Evolutionary conservation across 1,284 basidiomycete species (phyloP), one percentile per base, ranked within the genome.

Genomic region (Pseudozyma pruni): DNA sequence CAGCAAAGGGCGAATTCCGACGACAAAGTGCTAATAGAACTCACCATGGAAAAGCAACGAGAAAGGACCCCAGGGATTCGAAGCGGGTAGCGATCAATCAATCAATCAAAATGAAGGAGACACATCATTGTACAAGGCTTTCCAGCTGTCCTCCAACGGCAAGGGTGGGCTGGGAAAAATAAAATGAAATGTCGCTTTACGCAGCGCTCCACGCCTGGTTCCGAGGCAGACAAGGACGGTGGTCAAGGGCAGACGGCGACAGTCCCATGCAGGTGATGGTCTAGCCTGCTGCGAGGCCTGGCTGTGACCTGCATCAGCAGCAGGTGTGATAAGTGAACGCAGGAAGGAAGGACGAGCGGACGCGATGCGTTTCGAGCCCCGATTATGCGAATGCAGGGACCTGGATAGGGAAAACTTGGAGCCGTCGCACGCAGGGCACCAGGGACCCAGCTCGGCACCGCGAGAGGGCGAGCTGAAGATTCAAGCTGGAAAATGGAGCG

Each of bases 311-410:
- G n/a, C n/a, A n/a, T n/a, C n/a, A n/a, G n/a, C n/a, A n/a, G 27
- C 27, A 29, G 27, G 27, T 29, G 27, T 29, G 27, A 29, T 11
- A 29, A n/a, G n/a, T n/a, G 27, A 6, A 11, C 27, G 11, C 17
- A 22, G 17, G 29, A 13, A 11, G 42, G 29, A 32, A 42, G 9
- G 31, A 40, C 25, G 29, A 33, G 39, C 20, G 42, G 8, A 25
- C 41, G 44, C 7, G 20, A 34, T 10, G 14, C n/a, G 45, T 37
- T 61, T 55, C 51, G 55, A 51, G 38, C 47, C 34, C 59, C 52
- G 59, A 55, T 53, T 60, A 60, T 60, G 58, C 58, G 51, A 50
- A 48, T 37, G 56, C 43, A 59, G 44, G 56, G 49, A 41, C 44
- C 23, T 29, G 19, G 19, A 43, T 19, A 38, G 37, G 42, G 29